Evolutionary conservation across 139 green algal species (phyloP).

Genomic region (Asterochloris erici): DNA sequence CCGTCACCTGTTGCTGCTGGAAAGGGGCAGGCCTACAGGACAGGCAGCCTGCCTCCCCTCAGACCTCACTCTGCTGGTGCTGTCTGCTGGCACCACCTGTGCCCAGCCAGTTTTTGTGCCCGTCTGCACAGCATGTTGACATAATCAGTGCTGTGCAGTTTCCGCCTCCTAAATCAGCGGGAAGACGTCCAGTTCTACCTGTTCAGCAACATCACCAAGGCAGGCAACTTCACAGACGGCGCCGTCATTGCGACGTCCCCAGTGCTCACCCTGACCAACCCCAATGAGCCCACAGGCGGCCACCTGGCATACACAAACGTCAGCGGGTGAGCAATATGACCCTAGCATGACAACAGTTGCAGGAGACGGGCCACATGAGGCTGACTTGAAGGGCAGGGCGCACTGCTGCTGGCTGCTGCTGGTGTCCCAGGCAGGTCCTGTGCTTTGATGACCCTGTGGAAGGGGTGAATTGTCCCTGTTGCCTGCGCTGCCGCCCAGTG

Average conservation of each 20-base stretch:
- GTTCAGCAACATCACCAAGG: conserved; percentile 2
- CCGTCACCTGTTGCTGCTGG: neutral
- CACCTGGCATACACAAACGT: conserved; percentile 3
- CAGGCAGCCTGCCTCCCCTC: neutral
- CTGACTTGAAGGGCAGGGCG: neutral
- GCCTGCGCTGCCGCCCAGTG: neutral
- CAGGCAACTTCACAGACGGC: conserved; percentile 3
- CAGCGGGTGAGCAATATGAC: conserved; percentile 1
- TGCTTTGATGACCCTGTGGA: neutral
- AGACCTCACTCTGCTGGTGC: neutral
- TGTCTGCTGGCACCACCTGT: neutral
- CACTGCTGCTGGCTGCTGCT: neutral
- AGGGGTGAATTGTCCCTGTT: neutral
- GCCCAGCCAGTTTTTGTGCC: neutral
- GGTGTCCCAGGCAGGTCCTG: neutral
- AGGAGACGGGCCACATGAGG: neutral
- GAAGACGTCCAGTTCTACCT: conserved; percentile 11
- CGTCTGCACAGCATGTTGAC: neutral
- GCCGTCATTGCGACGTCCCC: neutral
- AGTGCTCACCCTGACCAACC: neutral
- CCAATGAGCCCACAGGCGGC: conserved; percentile 6
- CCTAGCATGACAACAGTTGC: neutral
- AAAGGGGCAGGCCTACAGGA: neutral
- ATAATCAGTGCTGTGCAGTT: neutral
- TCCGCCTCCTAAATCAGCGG: neutral